phyloP scores from a whole-genome alignment of 2,329 filamentous ascomycete genomes.

The Fusarium hostae region DNA sequence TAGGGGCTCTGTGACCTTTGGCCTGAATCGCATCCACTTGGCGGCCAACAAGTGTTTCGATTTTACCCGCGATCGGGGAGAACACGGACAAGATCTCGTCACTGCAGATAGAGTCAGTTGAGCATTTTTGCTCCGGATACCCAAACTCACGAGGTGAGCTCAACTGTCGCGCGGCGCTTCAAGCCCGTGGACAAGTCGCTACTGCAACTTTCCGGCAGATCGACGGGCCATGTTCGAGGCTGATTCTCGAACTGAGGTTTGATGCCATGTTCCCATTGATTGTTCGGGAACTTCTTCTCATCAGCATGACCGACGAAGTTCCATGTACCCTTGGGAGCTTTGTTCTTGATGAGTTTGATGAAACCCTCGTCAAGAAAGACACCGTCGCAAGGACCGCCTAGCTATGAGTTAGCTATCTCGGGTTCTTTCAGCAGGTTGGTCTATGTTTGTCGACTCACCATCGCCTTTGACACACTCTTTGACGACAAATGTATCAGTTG shows the following conservation, averaged over 20 bases:
- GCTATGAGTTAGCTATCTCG: fast-evolving
- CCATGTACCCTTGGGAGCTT: conserved; percentile 27
- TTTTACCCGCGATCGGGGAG: conserved; percentile 27
- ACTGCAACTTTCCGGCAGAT: conserved; percentile 24
- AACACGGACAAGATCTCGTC: conserved; percentile 44
- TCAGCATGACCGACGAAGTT: background rate
- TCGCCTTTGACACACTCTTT: conserved; percentile 53
- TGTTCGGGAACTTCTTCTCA: conserved; percentile 38
- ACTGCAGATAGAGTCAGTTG: background rate
- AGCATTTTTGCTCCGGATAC: fast-evolving
- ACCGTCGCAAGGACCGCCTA: conserved; percentile 54
- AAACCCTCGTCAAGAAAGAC: conserved; percentile 56
- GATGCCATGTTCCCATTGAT: conserved; percentile 48
- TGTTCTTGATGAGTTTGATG: conserved; percentile 40
- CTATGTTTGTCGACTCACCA: conserved; percentile 36
- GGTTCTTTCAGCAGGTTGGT: fast-evolving
- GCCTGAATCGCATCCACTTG: conserved; percentile 41
- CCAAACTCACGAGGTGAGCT: conserved; percentile 8
- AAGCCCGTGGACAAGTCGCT: background rate
- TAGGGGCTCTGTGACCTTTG: conserved; percentile 37
- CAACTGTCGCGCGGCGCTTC: conserved; percentile 7
- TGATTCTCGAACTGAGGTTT: conserved; percentile 44
- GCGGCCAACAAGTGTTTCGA: conserved; percentile 38
- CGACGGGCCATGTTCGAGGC: conserved; percentile 20
- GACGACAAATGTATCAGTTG: conserved; percentile 42